Percentiles rank a stretch among this genome's conserved stretches.
These are phyloP conservation scores for Bullera alba DNA, from an alignment of 768 basidiomycete species.

Conservation along the genomic window DNA sequence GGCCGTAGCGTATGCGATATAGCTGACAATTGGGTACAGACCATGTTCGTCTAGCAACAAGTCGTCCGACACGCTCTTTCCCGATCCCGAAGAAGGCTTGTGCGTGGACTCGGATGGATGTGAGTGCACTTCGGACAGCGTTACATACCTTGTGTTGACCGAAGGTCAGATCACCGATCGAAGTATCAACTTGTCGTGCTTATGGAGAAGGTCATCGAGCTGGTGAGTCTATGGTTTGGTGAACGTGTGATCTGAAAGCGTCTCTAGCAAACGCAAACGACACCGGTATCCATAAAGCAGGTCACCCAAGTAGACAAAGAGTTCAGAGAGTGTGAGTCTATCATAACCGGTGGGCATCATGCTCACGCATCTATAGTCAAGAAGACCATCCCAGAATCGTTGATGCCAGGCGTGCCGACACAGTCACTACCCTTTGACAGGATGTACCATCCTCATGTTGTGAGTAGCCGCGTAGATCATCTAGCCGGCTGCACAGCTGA, in stretches of 20 bases:
- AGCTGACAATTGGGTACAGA: neutral
- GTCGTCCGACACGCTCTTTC: constrained; percentile 36
- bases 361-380: constrained; percentile 21
- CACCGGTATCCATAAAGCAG: neutral
- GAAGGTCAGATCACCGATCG: neutral
- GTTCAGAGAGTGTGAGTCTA: constrained; percentile 39
- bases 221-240: neutral
- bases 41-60: constrained; percentile 32
- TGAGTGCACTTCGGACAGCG: neutral
- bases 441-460: constrained; percentile 39
- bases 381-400: constrained; percentile 25
- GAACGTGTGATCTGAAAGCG: neutral
- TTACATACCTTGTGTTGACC: neutral
- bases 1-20: neutral
- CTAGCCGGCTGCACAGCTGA: neutral
- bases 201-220: neutral
- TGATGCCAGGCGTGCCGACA: constrained; percentile 32
- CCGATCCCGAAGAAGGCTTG: constrained; percentile 15
- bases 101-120: neutral
- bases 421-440: constrained; percentile 29
- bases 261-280: neutral
- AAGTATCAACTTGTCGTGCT: neutral
- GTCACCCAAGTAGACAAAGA: constrained; percentile 14
- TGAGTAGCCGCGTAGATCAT: constrained; percentile 3
- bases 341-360: neutral